These are phyloP conservation scores for Trichoderma sp. DNA, from an alignment of 2,329 filamentous ascomycete genomes.

Conservation along the genomic window DNA sequence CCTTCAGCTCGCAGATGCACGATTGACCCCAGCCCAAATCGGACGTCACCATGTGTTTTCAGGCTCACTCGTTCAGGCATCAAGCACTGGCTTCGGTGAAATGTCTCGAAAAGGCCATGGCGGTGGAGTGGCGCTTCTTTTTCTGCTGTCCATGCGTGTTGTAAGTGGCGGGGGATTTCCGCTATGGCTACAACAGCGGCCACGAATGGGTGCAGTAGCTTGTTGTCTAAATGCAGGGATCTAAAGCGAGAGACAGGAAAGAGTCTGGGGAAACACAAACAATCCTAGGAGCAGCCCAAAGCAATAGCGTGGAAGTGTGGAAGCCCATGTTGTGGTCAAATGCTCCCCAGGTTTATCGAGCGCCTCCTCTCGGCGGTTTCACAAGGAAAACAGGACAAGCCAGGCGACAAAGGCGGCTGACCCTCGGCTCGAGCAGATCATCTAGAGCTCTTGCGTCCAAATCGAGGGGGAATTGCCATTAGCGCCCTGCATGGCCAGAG, in stretches of 20 bases:
- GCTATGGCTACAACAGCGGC: neutral
- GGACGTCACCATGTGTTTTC: conserved; percentile 5
- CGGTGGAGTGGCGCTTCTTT: neutral
- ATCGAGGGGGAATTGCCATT: neutral
- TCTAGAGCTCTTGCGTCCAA: neutral
- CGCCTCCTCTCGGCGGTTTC: neutral
- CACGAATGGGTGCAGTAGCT: neutral
- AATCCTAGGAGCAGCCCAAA: neutral
- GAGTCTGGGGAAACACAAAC: neutral
- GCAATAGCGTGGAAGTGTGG: neutral
- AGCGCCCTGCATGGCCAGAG: conserved; percentile 2
- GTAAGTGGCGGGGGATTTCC: neutral
- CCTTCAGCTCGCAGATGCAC: neutral
- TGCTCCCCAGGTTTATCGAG: neutral
- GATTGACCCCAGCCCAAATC: neutral
- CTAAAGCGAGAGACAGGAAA: neutral
- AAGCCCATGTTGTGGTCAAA: neutral
- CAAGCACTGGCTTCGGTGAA: conserved; percentile 9
- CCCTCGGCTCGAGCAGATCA: conserved; percentile 1
- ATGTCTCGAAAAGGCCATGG: neutral
- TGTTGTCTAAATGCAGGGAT: neutral
- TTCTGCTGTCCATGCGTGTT: neutral
- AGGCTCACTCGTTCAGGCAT: neutral
- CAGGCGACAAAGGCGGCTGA: neutral
- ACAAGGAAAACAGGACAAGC: neutral